Base-by-base conservation (phyloP, 345 rosid genomes). In the Draba incana region DNA sequence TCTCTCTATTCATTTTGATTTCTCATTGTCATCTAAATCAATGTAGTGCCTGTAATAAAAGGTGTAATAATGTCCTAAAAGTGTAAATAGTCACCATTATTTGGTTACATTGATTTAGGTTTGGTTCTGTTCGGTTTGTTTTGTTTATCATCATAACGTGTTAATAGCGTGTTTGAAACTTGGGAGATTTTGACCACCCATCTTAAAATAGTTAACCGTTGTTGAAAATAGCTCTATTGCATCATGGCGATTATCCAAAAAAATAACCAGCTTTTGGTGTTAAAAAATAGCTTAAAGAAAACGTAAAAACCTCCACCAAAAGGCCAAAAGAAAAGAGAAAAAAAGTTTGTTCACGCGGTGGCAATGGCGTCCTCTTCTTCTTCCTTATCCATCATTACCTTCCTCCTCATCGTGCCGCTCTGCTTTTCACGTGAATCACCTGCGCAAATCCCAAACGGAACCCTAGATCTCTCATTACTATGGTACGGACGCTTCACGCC, bases 401-500 rank as follows among this genome's bases (percentile, higher is more conserved):
- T 76, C 75, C 62, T 70, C 58, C 58, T 76, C 72, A 24, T 76
- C 10, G 58, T 27, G 14, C 68, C 59, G 44, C 58, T 70, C 7
- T 65, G 68, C 12, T 43, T 76, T 16, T 70, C 64, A 15, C 23
- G 58, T 14, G 61, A 57, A 4, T 8, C 62, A 37, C 72, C 57
- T 49, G 20, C 42, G 25, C 68, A 49, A 60, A 45, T 61, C 56
- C 68, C 68, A 51, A 51, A 69, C 45, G 86, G 79, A 38, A 63
- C 66, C 24, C 24, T 83, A 23, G 66, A 75, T 65, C 66, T 83
- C 20, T 80, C 76, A 10, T 60, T 83, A 20, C 57, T 80, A 1
- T 83, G 84, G 84, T 83, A 83, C 41, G 86, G 86, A 1, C 4
- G 56, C 4, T 72, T 81, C 25, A 77, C 77, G 0, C 65, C 70